phyloP scores from a whole-genome alignment of 768 basidiomycete species.

The Boletus reticulatus region DNA sequence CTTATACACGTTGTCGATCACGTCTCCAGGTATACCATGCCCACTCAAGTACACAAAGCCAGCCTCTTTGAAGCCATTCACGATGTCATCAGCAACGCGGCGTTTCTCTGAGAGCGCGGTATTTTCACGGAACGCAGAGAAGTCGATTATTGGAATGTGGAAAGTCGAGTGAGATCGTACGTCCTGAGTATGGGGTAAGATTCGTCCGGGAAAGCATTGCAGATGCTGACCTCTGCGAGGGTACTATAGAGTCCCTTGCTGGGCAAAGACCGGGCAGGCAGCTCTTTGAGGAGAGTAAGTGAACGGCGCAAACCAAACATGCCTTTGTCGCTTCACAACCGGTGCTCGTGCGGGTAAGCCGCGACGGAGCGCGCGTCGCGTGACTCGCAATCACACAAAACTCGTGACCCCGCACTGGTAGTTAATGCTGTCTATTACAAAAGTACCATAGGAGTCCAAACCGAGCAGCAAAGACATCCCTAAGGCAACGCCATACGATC shows the following conservation, averaged over 20 bases:
- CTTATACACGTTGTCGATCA: constrained; percentile 57
- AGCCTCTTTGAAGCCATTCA: constrained; percentile 73
- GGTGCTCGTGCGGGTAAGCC: too few species aligned
- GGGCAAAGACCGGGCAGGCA: not conserved
- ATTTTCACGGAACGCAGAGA: constrained; percentile 60
- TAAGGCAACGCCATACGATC: constrained; percentile 10
- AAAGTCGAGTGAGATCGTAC: constrained; percentile 42
- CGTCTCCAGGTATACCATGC: constrained; percentile 63
- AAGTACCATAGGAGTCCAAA: not conserved
- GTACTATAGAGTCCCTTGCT: constrained; percentile 18
- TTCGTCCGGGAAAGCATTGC: not conserved
- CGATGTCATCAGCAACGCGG: constrained; percentile 63
- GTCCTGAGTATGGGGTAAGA: constrained; percentile 25
- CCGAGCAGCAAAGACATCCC: not conserved
- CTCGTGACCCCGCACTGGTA: too few species aligned
- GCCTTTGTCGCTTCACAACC: not conserved
- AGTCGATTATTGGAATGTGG: constrained; percentile 77
- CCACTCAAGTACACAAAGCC: constrained; percentile 78
- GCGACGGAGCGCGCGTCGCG: too few species aligned
- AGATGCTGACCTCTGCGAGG: constrained; percentile 22
- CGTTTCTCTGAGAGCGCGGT: constrained; percentile 54
- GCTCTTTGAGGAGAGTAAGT: constrained; percentile 2
- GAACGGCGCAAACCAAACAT: constrained; percentile 19
- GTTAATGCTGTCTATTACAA: too few species aligned
- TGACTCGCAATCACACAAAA: too few species aligned